phyloP scores from a whole-genome alignment of 1,284 basidiomycete genomes.

The Irpex lacteus region DNA sequence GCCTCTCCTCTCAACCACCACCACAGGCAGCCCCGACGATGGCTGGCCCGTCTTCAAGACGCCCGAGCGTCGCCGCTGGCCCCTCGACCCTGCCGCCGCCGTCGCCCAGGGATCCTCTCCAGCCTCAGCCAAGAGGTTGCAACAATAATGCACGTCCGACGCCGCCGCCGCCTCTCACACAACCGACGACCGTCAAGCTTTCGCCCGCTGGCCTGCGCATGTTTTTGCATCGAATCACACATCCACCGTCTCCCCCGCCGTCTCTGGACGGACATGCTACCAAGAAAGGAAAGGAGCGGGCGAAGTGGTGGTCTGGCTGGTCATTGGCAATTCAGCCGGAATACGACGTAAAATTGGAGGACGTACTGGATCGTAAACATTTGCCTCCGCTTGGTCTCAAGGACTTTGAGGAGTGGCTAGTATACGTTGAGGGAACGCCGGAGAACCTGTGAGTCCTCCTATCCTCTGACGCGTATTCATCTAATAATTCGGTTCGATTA shows the following conservation, averaged over 20 bases:
- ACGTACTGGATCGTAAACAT: slow-evolving; percentile 67
- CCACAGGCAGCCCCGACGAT: neutral
- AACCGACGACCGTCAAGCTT: slow-evolving; percentile 48
- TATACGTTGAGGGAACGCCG: slow-evolving; percentile 67
- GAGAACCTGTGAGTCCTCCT: slow-evolving; percentile 59
- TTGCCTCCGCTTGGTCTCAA: slow-evolving; percentile 73
- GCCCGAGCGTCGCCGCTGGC: neutral
- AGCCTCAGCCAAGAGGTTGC: neutral
- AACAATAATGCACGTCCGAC: neutral
- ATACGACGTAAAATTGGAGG: slow-evolving; percentile 59
- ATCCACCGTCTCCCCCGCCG: slow-evolving; percentile 8
- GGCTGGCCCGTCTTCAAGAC: neutral
- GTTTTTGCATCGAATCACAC: slow-evolving; percentile 42
- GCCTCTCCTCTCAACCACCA: neutral
- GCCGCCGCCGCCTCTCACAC: slow-evolving; percentile 18
- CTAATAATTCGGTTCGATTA: slow-evolving; percentile 20
- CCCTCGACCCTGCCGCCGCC: slow-evolving; percentile 1
- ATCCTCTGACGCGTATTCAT: neutral
- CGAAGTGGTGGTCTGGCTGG: slow-evolving; percentile 6
- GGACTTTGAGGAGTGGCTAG: slow-evolving; percentile 78
- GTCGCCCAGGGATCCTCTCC: neutral
- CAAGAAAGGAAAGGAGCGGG: slow-evolving; percentile 9
- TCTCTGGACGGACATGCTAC: neutral
- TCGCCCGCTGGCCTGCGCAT: slow-evolving; percentile 43
- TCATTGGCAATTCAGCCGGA: slow-evolving; percentile 33